phyloP scores from a whole-genome alignment of 2,329 filamentous ascomycete species.

The Exophiala phaeomuriformis region DNA sequence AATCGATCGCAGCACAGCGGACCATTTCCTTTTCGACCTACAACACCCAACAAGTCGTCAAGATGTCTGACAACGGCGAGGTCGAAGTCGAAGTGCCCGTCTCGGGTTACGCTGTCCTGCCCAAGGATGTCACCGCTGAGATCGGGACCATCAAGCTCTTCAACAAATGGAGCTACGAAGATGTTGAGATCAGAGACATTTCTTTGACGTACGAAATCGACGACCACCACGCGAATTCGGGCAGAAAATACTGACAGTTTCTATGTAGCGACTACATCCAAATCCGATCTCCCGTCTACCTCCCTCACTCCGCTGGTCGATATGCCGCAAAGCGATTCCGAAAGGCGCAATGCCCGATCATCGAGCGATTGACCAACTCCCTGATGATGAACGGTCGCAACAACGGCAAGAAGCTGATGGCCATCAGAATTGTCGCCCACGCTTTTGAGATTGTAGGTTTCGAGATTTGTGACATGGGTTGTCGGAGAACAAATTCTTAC shows the following conservation, averaged over 20 bases:
- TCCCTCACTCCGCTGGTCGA: conserved; percentile 96
- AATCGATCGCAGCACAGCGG: conserved; percentile 2
- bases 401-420: conserved; percentile 99
- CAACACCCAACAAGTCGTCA: conserved; percentile 13
- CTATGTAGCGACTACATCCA: conserved; percentile 91
- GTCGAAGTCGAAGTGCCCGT: conserved; percentile 79
- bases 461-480: conserved; percentile 3
- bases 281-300: conserved; percentile 97
- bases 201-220: conserved; percentile 81
- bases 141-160: conserved; percentile 92
- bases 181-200: conserved; percentile 99
- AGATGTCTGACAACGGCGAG: conserved; percentile 54
- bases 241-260: conserved; percentile 31
- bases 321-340: conserved; percentile 99
- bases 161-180: conserved; percentile 97
- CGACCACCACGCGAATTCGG: conserved; percentile 1
- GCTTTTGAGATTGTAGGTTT: conserved; percentile 95
- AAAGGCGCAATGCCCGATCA: conserved; percentile 99
- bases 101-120: conserved; percentile 63
- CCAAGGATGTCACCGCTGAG: conserved; percentile 85
- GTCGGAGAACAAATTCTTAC: background rate
- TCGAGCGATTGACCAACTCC: conserved; percentile 99
- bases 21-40: conserved; percentile 6
- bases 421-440: conserved; percentile 97
- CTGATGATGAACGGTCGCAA: conserved; percentile 99